Conservation (phyloP, 164 flowering plant genomes). For the Macadamia integrifolia region DNA sequence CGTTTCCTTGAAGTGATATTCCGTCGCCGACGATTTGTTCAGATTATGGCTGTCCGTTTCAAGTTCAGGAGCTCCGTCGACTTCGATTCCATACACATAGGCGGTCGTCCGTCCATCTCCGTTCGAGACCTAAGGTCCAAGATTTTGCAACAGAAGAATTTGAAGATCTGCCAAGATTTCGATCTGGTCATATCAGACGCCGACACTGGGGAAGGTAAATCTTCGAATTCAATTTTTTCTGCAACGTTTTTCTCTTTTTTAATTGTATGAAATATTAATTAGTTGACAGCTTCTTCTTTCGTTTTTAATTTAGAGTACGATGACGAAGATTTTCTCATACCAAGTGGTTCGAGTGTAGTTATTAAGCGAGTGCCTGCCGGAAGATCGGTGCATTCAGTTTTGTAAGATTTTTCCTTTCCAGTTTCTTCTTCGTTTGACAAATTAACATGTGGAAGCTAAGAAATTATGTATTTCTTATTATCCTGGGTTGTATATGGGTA, state of each 20-base stretch:
- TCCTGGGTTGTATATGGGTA: no score
- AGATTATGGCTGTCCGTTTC: constrained; percentile 49
- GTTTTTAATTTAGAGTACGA: constrained; percentile 35
- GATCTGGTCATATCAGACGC: constrained; percentile 64
- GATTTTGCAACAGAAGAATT: constrained; percentile 36
- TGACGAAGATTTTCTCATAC: constrained; percentile 40
- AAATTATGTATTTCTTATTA: background rate
- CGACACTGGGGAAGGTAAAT: constrained; percentile 46
- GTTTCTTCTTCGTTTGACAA: background rate
- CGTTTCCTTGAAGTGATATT: background rate
- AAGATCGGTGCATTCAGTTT: constrained; percentile 21
- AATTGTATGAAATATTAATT: background rate
- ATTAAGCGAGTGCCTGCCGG: constrained; percentile 71
- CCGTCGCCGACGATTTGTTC: background rate
- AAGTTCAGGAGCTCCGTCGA: constrained; percentile 59
- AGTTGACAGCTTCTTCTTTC: background rate
- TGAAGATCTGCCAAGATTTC: constrained; percentile 43
- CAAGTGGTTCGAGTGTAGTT: constrained; percentile 57
- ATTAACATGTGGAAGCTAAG: background rate
- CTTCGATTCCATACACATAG: constrained; percentile 51
- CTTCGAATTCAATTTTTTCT: background rate
- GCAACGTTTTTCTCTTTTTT: background rate
- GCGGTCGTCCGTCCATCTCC: constrained; percentile 40
- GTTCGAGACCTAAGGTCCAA: constrained; percentile 46
- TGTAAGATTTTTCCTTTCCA: constrained; percentile 20